Evolutionary conservation across 2,329 filamentous ascomycete species (phyloP).

Genomic region (Mollisia scopiformis): DNA sequence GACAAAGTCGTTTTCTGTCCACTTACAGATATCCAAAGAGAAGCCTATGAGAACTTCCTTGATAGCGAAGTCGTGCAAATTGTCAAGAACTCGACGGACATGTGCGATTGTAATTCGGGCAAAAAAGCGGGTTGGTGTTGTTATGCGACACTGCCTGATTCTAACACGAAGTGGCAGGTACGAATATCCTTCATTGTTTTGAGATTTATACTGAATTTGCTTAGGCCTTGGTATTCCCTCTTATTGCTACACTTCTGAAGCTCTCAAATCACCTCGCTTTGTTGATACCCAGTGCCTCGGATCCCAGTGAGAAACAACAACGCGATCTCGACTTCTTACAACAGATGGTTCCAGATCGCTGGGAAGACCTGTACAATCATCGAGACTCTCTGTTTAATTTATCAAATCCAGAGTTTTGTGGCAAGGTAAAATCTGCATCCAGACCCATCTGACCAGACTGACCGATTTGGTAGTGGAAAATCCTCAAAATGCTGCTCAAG

Average conservation of each 20-base stretch:
- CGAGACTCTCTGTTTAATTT: slow-evolving; percentile 80
- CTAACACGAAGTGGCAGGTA: slow-evolving; percentile 51
- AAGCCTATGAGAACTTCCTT: slow-evolving; percentile 84
- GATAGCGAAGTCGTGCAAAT: slow-evolving; percentile 69
- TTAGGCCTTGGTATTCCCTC: slow-evolving; percentile 77
- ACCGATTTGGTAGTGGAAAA: slow-evolving; percentile 67
- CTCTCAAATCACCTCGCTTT: slow-evolving; percentile 91
- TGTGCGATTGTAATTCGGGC: slow-evolving; percentile 70
- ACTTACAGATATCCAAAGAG: slow-evolving; percentile 77
- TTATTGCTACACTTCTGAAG: slow-evolving; percentile 81
- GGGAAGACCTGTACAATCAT: slow-evolving; percentile 73
- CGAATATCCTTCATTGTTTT: slow-evolving; percentile 50
- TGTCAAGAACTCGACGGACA: slow-evolving; percentile 68
- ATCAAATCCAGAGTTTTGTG: slow-evolving; percentile 88
- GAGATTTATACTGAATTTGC: not conserved
- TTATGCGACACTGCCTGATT: slow-evolving; percentile 54
- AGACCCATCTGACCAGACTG: not conserved
- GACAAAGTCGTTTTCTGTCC: slow-evolving; percentile 96
- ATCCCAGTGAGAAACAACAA: slow-evolving; percentile 72
- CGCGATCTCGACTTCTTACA: slow-evolving; percentile 76
- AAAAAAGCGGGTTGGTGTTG: slow-evolving; percentile 85
- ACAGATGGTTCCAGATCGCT: slow-evolving; percentile 73
- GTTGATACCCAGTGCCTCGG: slow-evolving; percentile 69
- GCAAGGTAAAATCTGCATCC: slow-evolving; percentile 57
- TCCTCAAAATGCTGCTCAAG: slow-evolving; percentile 81